A percentile compares a stretch with the other conserved stretches of the same genome.
phyloP scores from a whole-genome alignment of 306 rosid species.

The Malus fusca region DNA sequence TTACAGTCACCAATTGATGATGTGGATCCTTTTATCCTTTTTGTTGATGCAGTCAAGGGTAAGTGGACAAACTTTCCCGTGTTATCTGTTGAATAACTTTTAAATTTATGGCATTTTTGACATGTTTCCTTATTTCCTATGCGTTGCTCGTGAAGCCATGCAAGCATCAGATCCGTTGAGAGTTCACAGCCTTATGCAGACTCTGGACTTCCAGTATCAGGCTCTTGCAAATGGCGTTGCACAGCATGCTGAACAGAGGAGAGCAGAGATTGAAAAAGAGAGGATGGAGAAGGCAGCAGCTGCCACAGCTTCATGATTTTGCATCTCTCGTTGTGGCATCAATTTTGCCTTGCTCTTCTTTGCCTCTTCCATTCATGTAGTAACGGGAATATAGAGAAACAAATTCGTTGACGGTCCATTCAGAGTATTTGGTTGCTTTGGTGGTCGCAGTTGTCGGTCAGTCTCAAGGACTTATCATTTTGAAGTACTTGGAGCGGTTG shows the following conservation, averaged over 20 bases:
- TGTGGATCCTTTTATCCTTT: conserved; percentile 95
- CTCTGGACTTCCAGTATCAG: conserved; percentile 81
- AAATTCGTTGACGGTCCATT: conserved; percentile 31
- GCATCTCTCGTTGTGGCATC: conserved; percentile 20
- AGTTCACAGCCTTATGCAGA: conserved; percentile 73
- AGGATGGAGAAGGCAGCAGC: conserved; percentile 65
- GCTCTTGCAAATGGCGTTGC: conserved; percentile 86
- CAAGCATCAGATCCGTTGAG: conserved; percentile 67
- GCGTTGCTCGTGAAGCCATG: conserved; percentile 28
- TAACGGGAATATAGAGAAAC: conserved; percentile 29
- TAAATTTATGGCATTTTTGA: neutral
- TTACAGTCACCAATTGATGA: conserved; percentile 96
- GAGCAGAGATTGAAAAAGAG: conserved; percentile 80
- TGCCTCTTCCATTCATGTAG: conserved; percentile 33
- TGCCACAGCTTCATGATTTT: conserved; percentile 44
- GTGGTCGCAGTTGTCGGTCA: conserved; percentile 26
- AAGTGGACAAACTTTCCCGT: neutral
- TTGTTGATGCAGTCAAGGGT: conserved; percentile 85
- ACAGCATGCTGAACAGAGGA: conserved; percentile 87
- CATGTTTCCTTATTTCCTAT: neutral
- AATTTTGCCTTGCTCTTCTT: conserved; percentile 36
- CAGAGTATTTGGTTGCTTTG: conserved; percentile 39
- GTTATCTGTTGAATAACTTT: neutral
- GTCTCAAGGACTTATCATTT: conserved; percentile 26
- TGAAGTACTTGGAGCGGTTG: conserved; percentile 34